Evolutionary conservation across 108 stramenopile species (phyloP), one percentile per base, ranked within the genome.

Genomic region (Chaetoceros muelleri): DNA sequence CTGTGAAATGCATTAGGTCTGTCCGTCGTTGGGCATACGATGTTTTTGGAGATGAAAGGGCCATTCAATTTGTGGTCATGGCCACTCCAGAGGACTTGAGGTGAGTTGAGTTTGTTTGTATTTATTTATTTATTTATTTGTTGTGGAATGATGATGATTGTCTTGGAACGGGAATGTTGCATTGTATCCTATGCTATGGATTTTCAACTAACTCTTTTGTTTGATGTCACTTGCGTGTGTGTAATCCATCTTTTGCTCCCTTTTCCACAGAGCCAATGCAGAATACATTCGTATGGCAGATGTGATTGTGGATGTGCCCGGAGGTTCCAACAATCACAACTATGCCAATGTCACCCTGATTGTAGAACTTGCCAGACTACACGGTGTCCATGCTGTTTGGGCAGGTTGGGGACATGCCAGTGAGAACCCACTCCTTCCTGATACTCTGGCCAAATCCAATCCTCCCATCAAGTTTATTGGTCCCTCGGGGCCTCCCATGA

Each of bases 271-370:
- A 30, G 96, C 99, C 53, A 99, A 99, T 66, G 99, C 99, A 26
- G 99, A 99, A 72, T 99, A 98, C 79, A 98, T 99, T 61, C 96
- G 99, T 57, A 95, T 97, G 93, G 97, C 83, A 49, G 97, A 98
- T 75, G 82, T 96, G 70, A 95, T 99, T 48, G 94, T 96, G 30
- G 97, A 99, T 71, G 99, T 99, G 28, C 99, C 99, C 3, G 96
- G 97, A 26, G 99, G 97, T 44, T 89, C 96, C 57, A 99, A 99
- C 91, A 97, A 98, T 77, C 95, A 98, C 92, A 99, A 99, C 87
- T 99, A 98, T 71, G 97, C 97, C 73, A 99, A 99, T 75, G 98
- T 99, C 19, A 94, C 81, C 23, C 88, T 98, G 24, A 99, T 99
- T 69, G 94, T 98, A 29, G 96, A 99, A 82, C 82, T 98, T 22